Percentiles rank a stretch among this genome's conserved stretches.
These are phyloP conservation scores for Crotalaria pallida DNA, from an alignment of 306 rosid genomes.

Conservation along the genomic window DNA sequence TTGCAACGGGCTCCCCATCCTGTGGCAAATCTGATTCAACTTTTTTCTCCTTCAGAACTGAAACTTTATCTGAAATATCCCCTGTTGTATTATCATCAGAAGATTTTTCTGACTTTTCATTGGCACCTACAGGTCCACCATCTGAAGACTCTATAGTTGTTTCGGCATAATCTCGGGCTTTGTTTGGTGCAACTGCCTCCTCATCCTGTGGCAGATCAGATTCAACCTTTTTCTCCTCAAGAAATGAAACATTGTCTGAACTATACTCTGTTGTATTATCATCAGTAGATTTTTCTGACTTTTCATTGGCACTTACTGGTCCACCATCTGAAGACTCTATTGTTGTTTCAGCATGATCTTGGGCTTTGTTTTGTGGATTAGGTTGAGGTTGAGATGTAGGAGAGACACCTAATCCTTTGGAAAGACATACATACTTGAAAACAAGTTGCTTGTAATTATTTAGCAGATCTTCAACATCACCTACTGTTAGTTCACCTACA, in stretches of 20 bases:
- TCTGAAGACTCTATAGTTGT: slow-evolving; percentile 33
- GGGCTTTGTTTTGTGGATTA: slow-evolving; percentile 34
- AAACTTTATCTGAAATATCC: slow-evolving; percentile 32
- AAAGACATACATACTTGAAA: slow-evolving; percentile 75
- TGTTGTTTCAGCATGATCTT: slow-evolving; percentile 34
- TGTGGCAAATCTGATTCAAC: slow-evolving; percentile 39
- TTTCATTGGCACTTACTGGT: slow-evolving; percentile 33
- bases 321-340: slow-evolving; percentile 36
- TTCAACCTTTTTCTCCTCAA: too few relatives aligned
- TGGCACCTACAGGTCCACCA: slow-evolving; percentile 25
- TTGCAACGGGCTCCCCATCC: slow-evolving; percentile 41
- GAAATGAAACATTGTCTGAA: too few relatives aligned
- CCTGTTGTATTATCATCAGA: slow-evolving; percentile 11
- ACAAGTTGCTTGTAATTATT: slow-evolving; percentile 79
- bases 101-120: slow-evolving; percentile 31
- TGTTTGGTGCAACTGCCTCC: too few relatives aligned
- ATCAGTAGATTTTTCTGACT: slow-evolving; percentile 24
- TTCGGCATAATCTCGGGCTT: slow-evolving; percentile 34
- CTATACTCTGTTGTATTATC: too few relatives aligned
- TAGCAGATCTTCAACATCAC: slow-evolving; percentile 78
- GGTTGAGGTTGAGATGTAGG: slow-evolving; percentile 35
- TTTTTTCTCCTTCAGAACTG: slow-evolving; percentile 38
- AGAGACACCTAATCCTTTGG: slow-evolving; percentile 62
- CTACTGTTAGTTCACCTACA: slow-evolving; percentile 66
- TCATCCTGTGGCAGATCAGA: too few relatives aligned